Conservation (phyloP, 208 protist genomes). For the Vickermania ingenoplastis region DNA sequence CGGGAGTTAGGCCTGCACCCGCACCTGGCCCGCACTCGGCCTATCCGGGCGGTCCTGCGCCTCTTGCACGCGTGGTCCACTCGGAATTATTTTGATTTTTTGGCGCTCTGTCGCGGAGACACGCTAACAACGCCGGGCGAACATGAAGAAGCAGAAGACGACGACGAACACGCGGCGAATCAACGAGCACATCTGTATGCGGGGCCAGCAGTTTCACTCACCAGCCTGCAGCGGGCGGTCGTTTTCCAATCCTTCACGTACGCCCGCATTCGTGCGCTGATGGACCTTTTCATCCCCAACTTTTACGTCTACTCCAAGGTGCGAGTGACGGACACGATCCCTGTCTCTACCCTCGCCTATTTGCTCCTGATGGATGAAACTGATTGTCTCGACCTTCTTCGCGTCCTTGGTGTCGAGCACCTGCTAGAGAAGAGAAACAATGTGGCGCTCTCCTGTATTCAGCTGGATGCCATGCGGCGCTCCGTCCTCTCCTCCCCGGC, state of each 20-base stretch:
- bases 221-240: slow-evolving; percentile 56
- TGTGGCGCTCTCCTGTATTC: slow-evolving; percentile 2
- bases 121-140: not conserved
- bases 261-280: slow-evolving; percentile 60
- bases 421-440: slow-evolving; percentile 15
- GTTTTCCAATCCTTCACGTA: slow-evolving; percentile 83
- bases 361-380: slow-evolving; percentile 37
- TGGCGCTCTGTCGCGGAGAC: slow-evolving; percentile 7
- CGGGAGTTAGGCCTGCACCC: slow-evolving; percentile 62
- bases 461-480: slow-evolving; percentile 7
- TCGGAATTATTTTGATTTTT: slow-evolving; percentile 69
- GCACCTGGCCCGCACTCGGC: slow-evolving; percentile 38
- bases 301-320: slow-evolving; percentile 44
- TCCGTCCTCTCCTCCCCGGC: not conserved
- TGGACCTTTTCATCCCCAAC: slow-evolving; percentile 72
- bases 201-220: slow-evolving; percentile 18
- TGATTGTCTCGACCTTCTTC: slow-evolving; percentile 49
- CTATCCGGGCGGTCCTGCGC: slow-evolving; percentile 38
- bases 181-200: slow-evolving; percentile 22
- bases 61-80: slow-evolving; percentile 62
- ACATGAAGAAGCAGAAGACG: not conserved
- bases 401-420: slow-evolving; percentile 39
- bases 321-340: slow-evolving; percentile 33
- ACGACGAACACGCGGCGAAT: not conserved
- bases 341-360: slow-evolving; percentile 30